phyloP scores from a whole-genome alignment of 148 eudicot genomes.

The Silene latifolia region DNA sequence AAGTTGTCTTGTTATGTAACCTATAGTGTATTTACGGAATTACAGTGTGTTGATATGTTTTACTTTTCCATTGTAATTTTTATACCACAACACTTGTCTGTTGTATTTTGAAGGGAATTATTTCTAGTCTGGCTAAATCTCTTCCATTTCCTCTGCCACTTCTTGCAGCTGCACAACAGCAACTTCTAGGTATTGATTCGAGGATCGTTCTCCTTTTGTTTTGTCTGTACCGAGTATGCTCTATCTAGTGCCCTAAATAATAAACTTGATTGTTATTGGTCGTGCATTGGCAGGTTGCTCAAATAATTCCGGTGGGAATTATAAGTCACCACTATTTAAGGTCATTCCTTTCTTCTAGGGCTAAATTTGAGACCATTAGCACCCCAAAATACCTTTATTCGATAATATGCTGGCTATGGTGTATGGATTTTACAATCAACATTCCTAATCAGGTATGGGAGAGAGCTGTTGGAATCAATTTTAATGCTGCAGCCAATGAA shows the following conservation, averaged over 20 bases:
- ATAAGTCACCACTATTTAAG: conserved; percentile 54
- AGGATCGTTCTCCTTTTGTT: neutral
- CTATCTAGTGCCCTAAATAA: neutral
- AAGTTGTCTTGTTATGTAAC: neutral
- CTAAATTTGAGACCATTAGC: neutral
- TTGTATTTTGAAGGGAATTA: conserved; percentile 53
- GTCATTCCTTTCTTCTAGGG: conserved; percentile 34
- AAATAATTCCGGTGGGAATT: conserved; percentile 34
- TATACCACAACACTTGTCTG: conserved; percentile 10
- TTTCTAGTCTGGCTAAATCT: conserved; percentile 75
- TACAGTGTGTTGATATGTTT: neutral
- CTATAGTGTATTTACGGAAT: neutral
- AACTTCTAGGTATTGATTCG: conserved; percentile 72
- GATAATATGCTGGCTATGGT: neutral
- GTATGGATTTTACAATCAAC: conserved; percentile 16
- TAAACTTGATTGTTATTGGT: conserved; percentile 11
- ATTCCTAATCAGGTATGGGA: conserved; percentile 63
- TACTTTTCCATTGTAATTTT: neutral
- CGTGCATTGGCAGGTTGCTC: conserved; percentile 49
- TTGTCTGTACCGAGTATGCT: neutral
- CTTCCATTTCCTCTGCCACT: conserved; percentile 90
- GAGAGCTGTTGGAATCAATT: conserved; percentile 59
- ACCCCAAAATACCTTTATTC: neutral
- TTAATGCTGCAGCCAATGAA: conserved; percentile 67
- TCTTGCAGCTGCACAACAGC: conserved; percentile 87